A percentile compares a stretch with the other conserved stretches of the same genome.
These are phyloP conservation scores for Penicillium ochrochloron DNA, from an alignment of 495 filamentous ascomycete species.

Conservation along the genomic window DNA sequence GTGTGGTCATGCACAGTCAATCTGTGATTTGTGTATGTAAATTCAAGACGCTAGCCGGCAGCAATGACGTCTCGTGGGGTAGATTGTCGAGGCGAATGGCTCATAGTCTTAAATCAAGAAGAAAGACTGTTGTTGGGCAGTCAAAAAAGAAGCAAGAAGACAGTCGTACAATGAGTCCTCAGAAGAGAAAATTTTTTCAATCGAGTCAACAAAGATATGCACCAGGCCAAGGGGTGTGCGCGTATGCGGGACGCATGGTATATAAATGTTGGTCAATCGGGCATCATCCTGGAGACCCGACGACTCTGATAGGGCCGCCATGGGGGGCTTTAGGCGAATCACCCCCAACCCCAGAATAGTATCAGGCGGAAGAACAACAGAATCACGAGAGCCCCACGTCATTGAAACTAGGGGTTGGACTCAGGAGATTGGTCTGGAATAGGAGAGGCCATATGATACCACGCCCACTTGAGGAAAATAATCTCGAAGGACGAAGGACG, in stretches of 20 bases:
- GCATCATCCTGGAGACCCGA: conserved; percentile 28
- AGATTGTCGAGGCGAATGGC: conserved; percentile 17
- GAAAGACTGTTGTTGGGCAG: conserved; percentile 19
- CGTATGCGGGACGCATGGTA: conserved; percentile 25
- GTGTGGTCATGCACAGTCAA: conserved; percentile 21
- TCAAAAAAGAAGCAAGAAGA: conserved; percentile 12
- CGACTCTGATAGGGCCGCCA: conserved; percentile 32
- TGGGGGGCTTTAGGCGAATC: conserved; percentile 30
- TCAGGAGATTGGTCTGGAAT: conserved; percentile 2
- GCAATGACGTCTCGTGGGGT: conserved; percentile 26
- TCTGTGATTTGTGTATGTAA: conserved; percentile 5
- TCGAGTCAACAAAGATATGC: conserved; percentile 27
- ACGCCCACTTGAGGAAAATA: neutral
- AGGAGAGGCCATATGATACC: neutral
- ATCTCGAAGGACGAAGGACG: neutral
- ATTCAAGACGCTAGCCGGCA: conserved; percentile 24
- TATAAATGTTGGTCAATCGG: conserved; percentile 36
- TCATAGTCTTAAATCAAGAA: conserved; percentile 32
- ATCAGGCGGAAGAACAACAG: conserved; percentile 29
- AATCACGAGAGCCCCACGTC: conserved; percentile 17
- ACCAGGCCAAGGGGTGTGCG: conserved; percentile 16
- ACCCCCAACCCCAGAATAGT: conserved; percentile 26
- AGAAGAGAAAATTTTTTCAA: conserved; percentile 18
- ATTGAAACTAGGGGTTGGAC: conserved; percentile 18
- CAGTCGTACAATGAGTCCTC: conserved; percentile 14